These are phyloP conservation scores for Scedosporium apiospermum DNA, from an alignment of 2,329 filamentous ascomycete species.

Conservation along the genomic window DNA sequence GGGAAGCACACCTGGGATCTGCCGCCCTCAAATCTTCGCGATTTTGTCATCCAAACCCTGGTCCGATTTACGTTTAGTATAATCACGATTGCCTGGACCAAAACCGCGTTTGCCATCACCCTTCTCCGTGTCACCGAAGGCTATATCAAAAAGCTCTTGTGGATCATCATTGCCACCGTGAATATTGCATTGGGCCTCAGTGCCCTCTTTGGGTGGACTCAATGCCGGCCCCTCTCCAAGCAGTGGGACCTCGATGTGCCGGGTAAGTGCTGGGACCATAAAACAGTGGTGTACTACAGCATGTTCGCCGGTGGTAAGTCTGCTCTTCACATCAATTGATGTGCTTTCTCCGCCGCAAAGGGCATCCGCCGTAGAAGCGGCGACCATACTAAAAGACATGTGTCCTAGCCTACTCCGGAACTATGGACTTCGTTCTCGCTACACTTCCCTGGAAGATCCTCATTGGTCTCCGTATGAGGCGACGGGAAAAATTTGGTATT, in stretches of 20 bases:
- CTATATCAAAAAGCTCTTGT: conserved; percentile 15
- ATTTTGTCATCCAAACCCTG: background rate
- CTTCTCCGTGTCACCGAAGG: conserved; percentile 16
- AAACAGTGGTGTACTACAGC: conserved; percentile 3
- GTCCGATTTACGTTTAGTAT: conserved; percentile 11
- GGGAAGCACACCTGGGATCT: conserved; percentile 10
- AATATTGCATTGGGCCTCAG: conserved; percentile 13
- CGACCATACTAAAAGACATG: background rate
- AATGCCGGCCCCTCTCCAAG: conserved; percentile 15
- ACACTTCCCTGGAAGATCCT: conserved; percentile 16
- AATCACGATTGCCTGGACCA: conserved; percentile 15
- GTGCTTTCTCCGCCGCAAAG: background rate
- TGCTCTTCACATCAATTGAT: background rate
- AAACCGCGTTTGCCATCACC: conserved; percentile 19
- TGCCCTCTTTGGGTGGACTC: conserved; percentile 16
- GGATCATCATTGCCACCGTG: conserved; percentile 15
- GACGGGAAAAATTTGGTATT: conserved; percentile 16
- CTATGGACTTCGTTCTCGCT: conserved; percentile 13
- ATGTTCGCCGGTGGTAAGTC: background rate
- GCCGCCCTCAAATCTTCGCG: background rate
- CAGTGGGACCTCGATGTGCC: conserved; percentile 12
- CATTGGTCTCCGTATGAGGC: conserved; percentile 16
- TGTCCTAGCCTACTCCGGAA: conserved; percentile 9
- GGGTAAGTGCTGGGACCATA: conserved; percentile 14
- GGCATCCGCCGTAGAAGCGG: no score